Base-by-base conservation (phyloP, 164 flowering plant species). In the Stephania yunnanensis region DNA sequence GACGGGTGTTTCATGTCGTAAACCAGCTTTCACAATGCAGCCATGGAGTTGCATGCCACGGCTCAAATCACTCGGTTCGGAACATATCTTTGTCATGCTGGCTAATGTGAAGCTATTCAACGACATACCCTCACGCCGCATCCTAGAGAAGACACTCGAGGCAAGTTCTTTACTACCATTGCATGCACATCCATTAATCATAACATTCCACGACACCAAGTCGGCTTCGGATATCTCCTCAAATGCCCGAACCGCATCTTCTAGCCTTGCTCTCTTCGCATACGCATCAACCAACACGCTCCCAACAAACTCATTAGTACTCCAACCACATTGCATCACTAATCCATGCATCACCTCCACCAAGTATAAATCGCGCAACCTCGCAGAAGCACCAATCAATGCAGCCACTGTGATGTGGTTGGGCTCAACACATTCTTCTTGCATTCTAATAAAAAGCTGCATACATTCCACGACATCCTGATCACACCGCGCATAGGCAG, bases 21-120 rank as follows among this genome's bases (percentile, higher is more conserved):
- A 75, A 1, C 81, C 83, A 2, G 77, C 67, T 77, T 75, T 83
- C 5, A 81, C 44, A 19, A 69, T 72, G 53, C 78, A 79, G 12
- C 79, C 36, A 75, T 81, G 83, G 64, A 81, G 71, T 72, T 81
- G 79, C 82, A 69, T 75, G 4, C 82, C 82, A 29, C 17, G 46
- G 4, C 68, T 36, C 75, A 83, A 52, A 68, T 77, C 80, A 68
- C 71, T 73, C 1, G 79, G 80, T 44, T 79, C 77, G 11, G 67
- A 71, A 71, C 83, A 79, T 6, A 75, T 79, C 74, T 79, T 79
- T 19, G 72, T 46, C 46, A 81, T 69, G 68, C 79, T 83, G 10
- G 83, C 71, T 78, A 83, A 74, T 10, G 85, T 76, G 70, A 81
- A 83, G 77, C 77, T 68, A 75, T 83, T 71, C 22, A 65, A 79